Evolutionary conservation across 441 rosid species (phyloP), one percentile per base, ranked within the genome.

Genomic region (Croton laevigatus): DNA sequence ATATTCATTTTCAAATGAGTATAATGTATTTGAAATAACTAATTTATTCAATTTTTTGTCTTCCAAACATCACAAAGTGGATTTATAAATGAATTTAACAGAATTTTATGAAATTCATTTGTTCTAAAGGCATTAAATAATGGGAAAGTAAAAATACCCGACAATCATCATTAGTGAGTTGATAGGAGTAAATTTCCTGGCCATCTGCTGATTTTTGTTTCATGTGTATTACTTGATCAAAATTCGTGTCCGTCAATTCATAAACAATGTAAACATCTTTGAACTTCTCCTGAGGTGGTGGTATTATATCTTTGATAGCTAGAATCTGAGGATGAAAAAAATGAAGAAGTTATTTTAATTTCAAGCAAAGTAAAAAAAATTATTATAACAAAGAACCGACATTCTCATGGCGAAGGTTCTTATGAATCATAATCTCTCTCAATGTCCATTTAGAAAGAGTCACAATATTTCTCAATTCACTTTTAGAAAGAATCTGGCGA

Each of bases 201-300:
- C 89, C 91, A 81, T 83, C 91, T 1, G 86, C 85, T 81, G 90
- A 79, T 44, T 70, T 64, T 82, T 90, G 97, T 81, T 83, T 82
- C 69, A 98, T 89, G 38, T 89, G 89, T 60, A 92, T 87, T 71
- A 92, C 87, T 75, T 89, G 88, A 79, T 89, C 89, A 73, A 94
- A 94, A 86, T 91, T 97, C 46, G 97, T 91, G 79, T 94, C 98
- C 98, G 90, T 85, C 76, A 94, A 83, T 79, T 92, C 99, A 73
- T 78, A 89, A 68, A 92, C 94, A 59, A 85, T 90, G 85, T 92
- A 92, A 32, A 94, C 97, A 77, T 94, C 98, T 51, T 91, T 91
- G 87, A 94, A 90, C 79, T 81, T 90, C 79, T 90, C 97, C 80
- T 75, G 93, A 20, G 97, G 96, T 48, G 94, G 96, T 61, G 88